Conservation (phyloP, 768 basidiomycete genomes). For the Melanogaster broomeanus region DNA sequence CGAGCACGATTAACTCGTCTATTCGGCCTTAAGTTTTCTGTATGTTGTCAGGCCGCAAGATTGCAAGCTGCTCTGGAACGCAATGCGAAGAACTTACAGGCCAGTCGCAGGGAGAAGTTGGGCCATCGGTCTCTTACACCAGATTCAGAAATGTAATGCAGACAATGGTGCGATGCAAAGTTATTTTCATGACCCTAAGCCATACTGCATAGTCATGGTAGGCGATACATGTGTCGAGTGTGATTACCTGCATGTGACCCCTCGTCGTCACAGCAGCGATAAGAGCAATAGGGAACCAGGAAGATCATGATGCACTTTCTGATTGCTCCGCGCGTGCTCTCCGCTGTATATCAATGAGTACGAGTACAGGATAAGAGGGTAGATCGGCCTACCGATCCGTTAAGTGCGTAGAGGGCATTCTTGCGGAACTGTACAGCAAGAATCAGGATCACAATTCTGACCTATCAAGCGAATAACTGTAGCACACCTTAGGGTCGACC, state of each 20-base stretch:
- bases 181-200: conserved; percentile 12
- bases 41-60: conserved; percentile 57
- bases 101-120: conserved; percentile 25
- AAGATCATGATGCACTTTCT: conserved; percentile 40
- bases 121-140: conserved; percentile 22
- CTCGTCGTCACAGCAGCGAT: neutral
- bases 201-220: conserved; percentile 20
- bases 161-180: conserved; percentile 4
- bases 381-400: conserved; percentile 64
- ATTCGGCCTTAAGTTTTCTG: neutral
- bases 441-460: conserved; percentile 1
- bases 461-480: neutral
- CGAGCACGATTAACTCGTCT: neutral
- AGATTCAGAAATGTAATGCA: conserved; percentile 12
- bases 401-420: conserved; percentile 71
- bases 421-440: conserved; percentile 68
- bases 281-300: neutral
- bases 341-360: conserved; percentile 42
- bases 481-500: conserved; percentile 79
- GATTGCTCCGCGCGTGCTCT: conserved; percentile 68
- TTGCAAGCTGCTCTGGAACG: conserved; percentile 65
- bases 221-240: conserved; percentile 21
- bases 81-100: conserved; percentile 32
- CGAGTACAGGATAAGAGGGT: neutral
- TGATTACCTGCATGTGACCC: conserved; percentile 7